These are phyloP conservation scores for Ophiosphaerella herpotricha DNA, from an alignment of 2,329 filamentous ascomycete species.

Conservation along the genomic window DNA sequence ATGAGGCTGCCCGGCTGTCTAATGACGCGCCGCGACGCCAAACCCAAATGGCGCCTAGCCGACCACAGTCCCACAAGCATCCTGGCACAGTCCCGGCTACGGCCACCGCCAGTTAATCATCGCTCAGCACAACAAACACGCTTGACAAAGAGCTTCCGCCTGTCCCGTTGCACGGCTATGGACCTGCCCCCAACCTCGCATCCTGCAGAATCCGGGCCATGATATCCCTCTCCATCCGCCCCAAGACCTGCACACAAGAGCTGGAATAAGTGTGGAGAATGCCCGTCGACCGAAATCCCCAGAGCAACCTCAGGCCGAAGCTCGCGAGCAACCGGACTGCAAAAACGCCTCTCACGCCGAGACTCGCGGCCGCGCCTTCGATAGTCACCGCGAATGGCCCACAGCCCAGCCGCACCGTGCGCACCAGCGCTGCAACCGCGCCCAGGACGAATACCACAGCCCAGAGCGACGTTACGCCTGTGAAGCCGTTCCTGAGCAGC, in stretches of 20 bases:
- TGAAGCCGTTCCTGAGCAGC: constrained; percentile 62
- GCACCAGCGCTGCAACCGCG: constrained; percentile 33
- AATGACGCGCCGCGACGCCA: constrained; percentile 28
- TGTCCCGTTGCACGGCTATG: constrained; percentile 23
- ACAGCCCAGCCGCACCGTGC: constrained; percentile 31
- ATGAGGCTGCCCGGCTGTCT: constrained; percentile 6
- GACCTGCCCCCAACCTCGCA: constrained; percentile 11
- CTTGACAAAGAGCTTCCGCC: not conserved
- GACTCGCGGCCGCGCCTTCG: constrained; percentile 54
- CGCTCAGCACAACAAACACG: constrained; percentile 25
- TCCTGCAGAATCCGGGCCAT: constrained; percentile 31
- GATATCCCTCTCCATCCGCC: constrained; percentile 23
- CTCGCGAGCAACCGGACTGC: constrained; percentile 64
- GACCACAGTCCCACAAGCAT: constrained; percentile 9
- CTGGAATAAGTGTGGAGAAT: constrained; percentile 33
- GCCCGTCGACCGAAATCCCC: constrained; percentile 48
- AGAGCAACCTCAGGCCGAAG: constrained; percentile 66
- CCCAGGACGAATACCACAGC: constrained; percentile 40
- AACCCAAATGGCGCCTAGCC: constrained; percentile 15
- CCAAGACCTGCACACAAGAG: constrained; percentile 17
- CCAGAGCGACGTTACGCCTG: constrained; percentile 60
- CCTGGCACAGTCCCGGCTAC: constrained; percentile 19
- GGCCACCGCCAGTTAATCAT: constrained; percentile 6
- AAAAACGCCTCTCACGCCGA: constrained; percentile 63
- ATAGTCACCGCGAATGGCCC: constrained; percentile 32